These are phyloP conservation scores for Annulohypoxylon bovei DNA, from an alignment of 495 filamentous ascomycete species.

Conservation along the genomic window DNA sequence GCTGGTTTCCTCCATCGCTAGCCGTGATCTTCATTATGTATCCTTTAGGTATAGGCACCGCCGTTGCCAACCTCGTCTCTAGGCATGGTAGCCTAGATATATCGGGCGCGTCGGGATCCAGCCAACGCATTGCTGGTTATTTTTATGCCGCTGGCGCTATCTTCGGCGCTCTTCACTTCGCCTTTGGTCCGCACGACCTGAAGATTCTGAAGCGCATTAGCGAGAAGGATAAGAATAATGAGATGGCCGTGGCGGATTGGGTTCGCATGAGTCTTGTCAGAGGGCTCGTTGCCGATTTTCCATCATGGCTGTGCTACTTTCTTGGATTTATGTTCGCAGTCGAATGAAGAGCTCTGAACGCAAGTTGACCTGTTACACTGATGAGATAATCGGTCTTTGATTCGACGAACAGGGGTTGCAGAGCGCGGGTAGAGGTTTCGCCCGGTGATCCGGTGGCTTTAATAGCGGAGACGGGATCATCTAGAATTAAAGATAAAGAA, in stretches of 20 bases:
- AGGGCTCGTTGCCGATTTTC: background rate
- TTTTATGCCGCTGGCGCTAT: background rate
- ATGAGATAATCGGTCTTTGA: too few species aligned
- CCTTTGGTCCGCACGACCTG: background rate
- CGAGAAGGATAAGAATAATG: background rate
- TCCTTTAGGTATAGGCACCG: background rate
- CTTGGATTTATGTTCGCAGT: too few species aligned
- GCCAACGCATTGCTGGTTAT: background rate
- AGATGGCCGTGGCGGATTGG: background rate
- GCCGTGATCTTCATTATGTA: background rate
- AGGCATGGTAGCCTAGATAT: background rate
- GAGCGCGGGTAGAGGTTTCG: too few species aligned
- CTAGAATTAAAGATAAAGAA: too few species aligned
- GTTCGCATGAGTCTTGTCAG: background rate
- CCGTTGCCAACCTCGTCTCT: background rate
- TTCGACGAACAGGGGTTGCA: too few species aligned
- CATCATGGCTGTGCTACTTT: background rate
- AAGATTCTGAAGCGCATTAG: background rate
- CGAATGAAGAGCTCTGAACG: too few species aligned
- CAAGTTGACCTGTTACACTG: too few species aligned
- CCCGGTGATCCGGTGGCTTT: too few species aligned
- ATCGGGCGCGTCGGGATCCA: background rate
- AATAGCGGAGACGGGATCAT: too few species aligned
- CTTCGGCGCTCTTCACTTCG: background rate
- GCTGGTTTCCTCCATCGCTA: background rate